Conservation (phyloP, 495 filamentous ascomycete genomes). For the Penicillium diatomitis region DNA sequence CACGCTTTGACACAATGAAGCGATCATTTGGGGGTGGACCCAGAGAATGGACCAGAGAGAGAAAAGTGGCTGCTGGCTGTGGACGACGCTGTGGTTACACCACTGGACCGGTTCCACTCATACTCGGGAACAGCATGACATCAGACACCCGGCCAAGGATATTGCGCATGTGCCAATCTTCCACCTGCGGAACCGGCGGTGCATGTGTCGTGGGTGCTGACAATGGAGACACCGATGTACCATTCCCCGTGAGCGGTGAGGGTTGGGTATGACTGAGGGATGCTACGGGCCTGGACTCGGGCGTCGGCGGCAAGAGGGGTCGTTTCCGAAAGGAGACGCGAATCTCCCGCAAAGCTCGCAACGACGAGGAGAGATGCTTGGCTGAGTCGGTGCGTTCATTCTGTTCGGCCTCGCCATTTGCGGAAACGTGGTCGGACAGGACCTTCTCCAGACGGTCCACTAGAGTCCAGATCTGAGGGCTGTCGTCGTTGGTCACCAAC, state of each 20-base stretch:
- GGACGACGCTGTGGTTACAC: background rate
- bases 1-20: background rate
- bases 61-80: background rate
- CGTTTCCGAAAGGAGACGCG: constrained; percentile 26
- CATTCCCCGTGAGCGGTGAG: constrained; percentile 18
- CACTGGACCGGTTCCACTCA: constrained; percentile 14
- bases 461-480: constrained; percentile 27
- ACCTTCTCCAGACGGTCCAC: constrained; percentile 31
- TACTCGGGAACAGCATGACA: constrained; percentile 36
- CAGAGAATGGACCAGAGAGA: background rate
- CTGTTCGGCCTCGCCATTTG: constrained; percentile 19
- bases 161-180: constrained; percentile 19
- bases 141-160: constrained; percentile 29
- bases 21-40: no score
- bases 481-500: constrained; percentile 34
- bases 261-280: constrained; percentile 11
- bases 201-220: no score
- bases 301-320: background rate
- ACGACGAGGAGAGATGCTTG: constrained; percentile 31
- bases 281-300: constrained; percentile 2
- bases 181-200: constrained; percentile 1
- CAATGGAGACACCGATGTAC: background rate
- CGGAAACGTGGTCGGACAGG: constrained; percentile 34
- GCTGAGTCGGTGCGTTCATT: constrained; percentile 32
- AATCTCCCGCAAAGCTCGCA: constrained; percentile 33